Evolutionary conservation across 768 basidiomycete species (phyloP).

Genomic region (Cystofilobasidium ferigula): DNA sequence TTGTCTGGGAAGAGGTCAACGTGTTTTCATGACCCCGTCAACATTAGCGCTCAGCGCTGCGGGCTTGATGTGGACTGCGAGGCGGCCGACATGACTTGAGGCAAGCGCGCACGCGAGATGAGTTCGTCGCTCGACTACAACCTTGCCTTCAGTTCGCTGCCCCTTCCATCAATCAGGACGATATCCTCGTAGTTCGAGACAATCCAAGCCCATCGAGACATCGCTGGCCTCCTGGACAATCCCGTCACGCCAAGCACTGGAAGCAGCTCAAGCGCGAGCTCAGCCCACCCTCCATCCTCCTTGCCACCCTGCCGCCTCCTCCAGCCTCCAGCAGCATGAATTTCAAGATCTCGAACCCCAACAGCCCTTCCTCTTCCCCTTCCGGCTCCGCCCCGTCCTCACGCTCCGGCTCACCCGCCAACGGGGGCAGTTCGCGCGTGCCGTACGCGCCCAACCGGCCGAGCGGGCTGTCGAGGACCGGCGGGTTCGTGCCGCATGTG

Average conservation of each 20-base stretch:
- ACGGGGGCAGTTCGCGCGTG: constrained; percentile 8
- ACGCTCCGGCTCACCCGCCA: not conserved
- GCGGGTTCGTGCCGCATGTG: constrained; percentile 11
- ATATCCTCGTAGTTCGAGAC: too few species aligned
- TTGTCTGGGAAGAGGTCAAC: constrained; percentile 18
- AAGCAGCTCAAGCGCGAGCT: too few species aligned
- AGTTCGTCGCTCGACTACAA: too few species aligned
- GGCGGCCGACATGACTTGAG: not conserved
- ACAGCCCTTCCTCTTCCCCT: not conserved
- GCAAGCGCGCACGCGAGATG: not conserved
- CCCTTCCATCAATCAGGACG: too few species aligned
- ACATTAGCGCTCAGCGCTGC: not conserved
- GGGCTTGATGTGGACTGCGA: not conserved
- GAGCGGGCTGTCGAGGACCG: constrained; percentile 8
- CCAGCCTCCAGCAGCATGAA: not conserved
- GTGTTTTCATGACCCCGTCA: not conserved
- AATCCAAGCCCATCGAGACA: too few species aligned
- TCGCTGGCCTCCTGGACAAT: too few species aligned
- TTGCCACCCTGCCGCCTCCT: not conserved
- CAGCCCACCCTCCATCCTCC: not conserved
- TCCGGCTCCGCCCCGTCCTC: not conserved
- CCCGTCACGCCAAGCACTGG: too few species aligned
- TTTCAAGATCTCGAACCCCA: not conserved
- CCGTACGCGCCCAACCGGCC: constrained; percentile 21
- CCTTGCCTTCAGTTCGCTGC: too few species aligned